These are phyloP conservation scores for Macrophomina tecta DNA, from an alignment of 2,329 filamentous ascomycete genomes.

Conservation along the genomic window DNA sequence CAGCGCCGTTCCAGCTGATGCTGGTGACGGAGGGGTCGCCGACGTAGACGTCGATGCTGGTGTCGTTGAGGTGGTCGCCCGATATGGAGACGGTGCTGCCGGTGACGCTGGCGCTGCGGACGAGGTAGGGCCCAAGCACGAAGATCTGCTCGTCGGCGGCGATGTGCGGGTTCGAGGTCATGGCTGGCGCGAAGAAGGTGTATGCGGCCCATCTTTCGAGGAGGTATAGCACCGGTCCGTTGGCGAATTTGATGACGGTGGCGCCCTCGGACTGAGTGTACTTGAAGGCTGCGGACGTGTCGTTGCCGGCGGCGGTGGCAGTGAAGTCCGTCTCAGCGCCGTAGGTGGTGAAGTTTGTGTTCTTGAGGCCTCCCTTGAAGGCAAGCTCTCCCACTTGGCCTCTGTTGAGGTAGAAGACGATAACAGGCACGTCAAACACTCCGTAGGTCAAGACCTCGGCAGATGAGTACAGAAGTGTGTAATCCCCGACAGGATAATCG, in stretches of 20 bases:
- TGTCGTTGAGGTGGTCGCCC: slow-evolving; percentile 44
- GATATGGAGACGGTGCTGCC: slow-evolving; percentile 39
- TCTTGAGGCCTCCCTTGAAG: slow-evolving; percentile 43
- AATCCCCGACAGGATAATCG: slow-evolving; percentile 62
- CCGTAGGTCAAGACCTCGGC: slow-evolving; percentile 57
- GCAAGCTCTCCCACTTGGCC: slow-evolving; percentile 51
- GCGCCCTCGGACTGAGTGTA: slow-evolving; percentile 39
- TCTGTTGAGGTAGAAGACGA: slow-evolving; percentile 47
- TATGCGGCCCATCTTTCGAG: slow-evolving; percentile 47
- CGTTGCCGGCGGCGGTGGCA: slow-evolving; percentile 50
- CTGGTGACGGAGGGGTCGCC: slow-evolving; percentile 33
- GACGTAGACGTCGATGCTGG: slow-evolving; percentile 47
- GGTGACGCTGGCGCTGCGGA: slow-evolving; percentile 39
- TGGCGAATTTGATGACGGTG: slow-evolving; percentile 45
- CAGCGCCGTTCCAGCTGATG: slow-evolving; percentile 48
- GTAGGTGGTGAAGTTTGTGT: slow-evolving; percentile 47
- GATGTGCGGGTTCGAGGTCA: slow-evolving; percentile 45
- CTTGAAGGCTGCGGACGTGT: slow-evolving; percentile 40
- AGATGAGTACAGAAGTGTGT: slow-evolving; percentile 60
- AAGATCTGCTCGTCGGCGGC: slow-evolving; percentile 47
- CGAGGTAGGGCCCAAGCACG: slow-evolving; percentile 49
- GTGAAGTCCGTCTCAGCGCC: slow-evolving; percentile 49
- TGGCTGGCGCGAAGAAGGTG: slow-evolving; percentile 47
- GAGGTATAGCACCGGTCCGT: slow-evolving; percentile 43
- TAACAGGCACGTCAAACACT: slow-evolving; percentile 44